phyloP scores from a whole-genome alignment of 192 early-diverging fungal genomes.

The Entomortierella lignicola region DNA sequence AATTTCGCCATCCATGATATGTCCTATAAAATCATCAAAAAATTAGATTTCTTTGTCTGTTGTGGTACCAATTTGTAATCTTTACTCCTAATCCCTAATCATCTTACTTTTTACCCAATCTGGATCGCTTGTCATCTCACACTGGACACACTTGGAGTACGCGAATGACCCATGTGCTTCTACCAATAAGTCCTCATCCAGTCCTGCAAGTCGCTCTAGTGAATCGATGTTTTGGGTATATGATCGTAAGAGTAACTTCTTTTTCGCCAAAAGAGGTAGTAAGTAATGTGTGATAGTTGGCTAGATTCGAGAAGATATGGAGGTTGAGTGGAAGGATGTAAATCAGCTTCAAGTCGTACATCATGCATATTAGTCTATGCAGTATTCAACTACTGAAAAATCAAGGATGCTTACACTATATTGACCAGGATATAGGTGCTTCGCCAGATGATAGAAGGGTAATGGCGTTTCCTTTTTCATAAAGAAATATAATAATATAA shows the following conservation, averaged over 20 bases:
- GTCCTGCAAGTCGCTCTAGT: constrained; percentile 87
- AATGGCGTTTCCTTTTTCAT: constrained; percentile 70
- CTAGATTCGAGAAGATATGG: constrained; percentile 22
- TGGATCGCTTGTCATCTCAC: constrained; percentile 57
- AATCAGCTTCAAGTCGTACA: background rate
- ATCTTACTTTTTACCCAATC: constrained; percentile 51
- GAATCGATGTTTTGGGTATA: constrained; percentile 99
- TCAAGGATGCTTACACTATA: constrained; percentile 56
- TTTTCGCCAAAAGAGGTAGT: constrained; percentile 78
- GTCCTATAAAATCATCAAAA: constrained; percentile 27
- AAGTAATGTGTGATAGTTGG: constrained; percentile 94
- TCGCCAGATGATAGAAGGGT: constrained; percentile 90
- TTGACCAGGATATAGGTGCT: constrained; percentile 90
- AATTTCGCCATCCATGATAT: constrained; percentile 67
- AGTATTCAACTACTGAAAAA: too few relatives aligned
- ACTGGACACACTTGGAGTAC: constrained; percentile 79
- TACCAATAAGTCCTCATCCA: constrained; percentile 76
- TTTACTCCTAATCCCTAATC: background rate
- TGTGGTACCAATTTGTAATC: background rate
- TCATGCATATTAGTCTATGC: too few relatives aligned
- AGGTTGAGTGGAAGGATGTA: background rate
- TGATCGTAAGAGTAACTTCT: constrained; percentile 78
- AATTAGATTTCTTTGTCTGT: constrained; percentile 8
- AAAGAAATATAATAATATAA: background rate
- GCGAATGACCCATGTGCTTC: constrained; percentile 97